Evolutionary conservation across 257 asterid genomes (phyloP).

Genomic region (Solanum arcanum): DNA sequence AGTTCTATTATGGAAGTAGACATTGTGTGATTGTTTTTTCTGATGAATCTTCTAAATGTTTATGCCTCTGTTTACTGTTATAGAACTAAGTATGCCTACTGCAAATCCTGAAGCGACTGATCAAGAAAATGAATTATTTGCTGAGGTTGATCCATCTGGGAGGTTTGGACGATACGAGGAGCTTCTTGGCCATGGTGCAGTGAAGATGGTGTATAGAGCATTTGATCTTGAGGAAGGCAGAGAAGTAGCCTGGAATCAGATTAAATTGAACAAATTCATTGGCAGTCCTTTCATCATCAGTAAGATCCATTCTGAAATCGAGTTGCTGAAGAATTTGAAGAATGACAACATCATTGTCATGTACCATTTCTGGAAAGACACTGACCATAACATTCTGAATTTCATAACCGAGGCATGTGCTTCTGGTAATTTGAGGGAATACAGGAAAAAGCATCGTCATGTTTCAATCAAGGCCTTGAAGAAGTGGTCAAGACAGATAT

Average conservation of each 20-base stretch:
- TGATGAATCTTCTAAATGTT: neutral
- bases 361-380: constrained; percentile 1
- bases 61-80: neutral
- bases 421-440: constrained; percentile 11
- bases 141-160: constrained; percentile 6
- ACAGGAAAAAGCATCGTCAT: constrained; percentile 13
- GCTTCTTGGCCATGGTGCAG: neutral
- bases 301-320: neutral
- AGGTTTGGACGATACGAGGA: constrained; percentile 2
- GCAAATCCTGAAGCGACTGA: neutral
- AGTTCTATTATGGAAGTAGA: neutral
- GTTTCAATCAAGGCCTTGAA: constrained; percentile 18
- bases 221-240: constrained; percentile 6
- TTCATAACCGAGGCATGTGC: constrained; percentile 17
- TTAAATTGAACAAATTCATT: neutral
- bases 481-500: constrained; percentile 16
- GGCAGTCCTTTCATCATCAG: neutral
- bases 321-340: neutral
- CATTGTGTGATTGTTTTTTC: neutral
- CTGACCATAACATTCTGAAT: neutral
- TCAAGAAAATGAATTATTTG: neutral
- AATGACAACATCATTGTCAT: constrained; percentile 6
- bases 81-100: neutral
- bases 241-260: constrained; percentile 4
- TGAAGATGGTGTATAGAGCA: neutral